Conservation (phyloP, 2,329 filamentous ascomycete genomes). For the Trichophyton benhamiae region DNA sequence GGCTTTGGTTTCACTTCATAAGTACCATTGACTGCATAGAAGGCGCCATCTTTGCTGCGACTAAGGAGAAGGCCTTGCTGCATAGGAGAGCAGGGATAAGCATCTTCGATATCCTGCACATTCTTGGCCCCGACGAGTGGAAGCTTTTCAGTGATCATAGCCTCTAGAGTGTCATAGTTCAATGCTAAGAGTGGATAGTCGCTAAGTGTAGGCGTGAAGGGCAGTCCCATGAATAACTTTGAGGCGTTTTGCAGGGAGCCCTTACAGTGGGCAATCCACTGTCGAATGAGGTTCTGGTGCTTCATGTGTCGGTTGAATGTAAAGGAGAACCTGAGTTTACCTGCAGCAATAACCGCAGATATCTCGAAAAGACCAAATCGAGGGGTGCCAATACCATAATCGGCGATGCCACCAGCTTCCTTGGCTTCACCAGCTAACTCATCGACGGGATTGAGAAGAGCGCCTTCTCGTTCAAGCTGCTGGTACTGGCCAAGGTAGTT, state of each 20-base stretch:
- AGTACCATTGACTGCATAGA: conserved; percentile 29
- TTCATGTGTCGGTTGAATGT: conserved; percentile 39
- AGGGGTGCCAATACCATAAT: conserved; percentile 33
- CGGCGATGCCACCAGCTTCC: conserved; percentile 29
- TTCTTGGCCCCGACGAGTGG: conserved; percentile 22
- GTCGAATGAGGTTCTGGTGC: conserved; percentile 30
- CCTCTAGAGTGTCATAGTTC: conserved; percentile 31
- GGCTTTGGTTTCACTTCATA: conserved; percentile 22
- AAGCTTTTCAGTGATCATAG: conserved; percentile 26
- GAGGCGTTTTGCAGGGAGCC: conserved; percentile 23
- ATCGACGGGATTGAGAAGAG: conserved; percentile 32
- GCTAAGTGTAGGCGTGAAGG: conserved; percentile 26
- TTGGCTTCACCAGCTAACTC: conserved; percentile 29
- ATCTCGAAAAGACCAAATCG: conserved; percentile 42
- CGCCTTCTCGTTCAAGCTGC: conserved; percentile 35
- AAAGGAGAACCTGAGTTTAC: conserved; percentile 37
- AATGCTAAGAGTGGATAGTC: conserved; percentile 37
- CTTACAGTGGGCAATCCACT: conserved; percentile 34
- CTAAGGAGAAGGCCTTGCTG: conserved; percentile 29
- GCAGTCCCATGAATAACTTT: conserved; percentile 17
- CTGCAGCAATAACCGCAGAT: conserved; percentile 38
- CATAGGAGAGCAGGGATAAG: conserved; percentile 29
- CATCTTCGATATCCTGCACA: conserved; percentile 31
- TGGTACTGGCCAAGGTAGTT: conserved; percentile 29
- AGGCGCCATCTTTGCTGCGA: conserved; percentile 22